phyloP scores from a whole-genome alignment of 2,329 filamentous ascomycete species.

The Penicillium frequentans region DNA sequence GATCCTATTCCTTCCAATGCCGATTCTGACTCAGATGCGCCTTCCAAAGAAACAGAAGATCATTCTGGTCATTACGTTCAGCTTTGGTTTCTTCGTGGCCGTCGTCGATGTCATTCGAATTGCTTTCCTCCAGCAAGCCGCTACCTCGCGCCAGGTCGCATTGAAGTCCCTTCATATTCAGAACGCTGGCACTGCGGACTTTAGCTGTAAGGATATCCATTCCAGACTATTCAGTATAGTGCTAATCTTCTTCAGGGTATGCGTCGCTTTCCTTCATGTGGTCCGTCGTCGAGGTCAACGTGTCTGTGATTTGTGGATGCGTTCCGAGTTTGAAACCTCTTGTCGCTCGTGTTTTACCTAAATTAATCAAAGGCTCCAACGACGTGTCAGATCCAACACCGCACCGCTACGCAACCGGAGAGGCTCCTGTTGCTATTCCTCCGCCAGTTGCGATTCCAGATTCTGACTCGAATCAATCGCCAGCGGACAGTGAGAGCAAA shows the following conservation, averaged over 20 bases:
- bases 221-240: background rate
- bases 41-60: constrained; percentile 83
- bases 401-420: constrained; percentile 7
- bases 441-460: constrained; percentile 7
- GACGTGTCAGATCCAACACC: constrained; percentile 20
- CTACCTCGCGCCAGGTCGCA: constrained; percentile 37
- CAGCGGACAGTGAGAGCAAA: constrained; percentile 16
- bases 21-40: constrained; percentile 82
- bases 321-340: constrained; percentile 91
- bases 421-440: constrained; percentile 10
- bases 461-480: constrained; percentile 1
- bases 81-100: constrained; percentile 82
- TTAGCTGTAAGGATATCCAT: constrained; percentile 45
- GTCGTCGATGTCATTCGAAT: constrained; percentile 87
- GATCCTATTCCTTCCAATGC: constrained; percentile 83
- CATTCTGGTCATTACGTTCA: constrained; percentile 82
- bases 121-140: constrained; percentile 80
- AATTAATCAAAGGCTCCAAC: constrained; percentile 53
- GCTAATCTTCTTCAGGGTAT: constrained; percentile 62
- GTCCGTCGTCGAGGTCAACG: constrained; percentile 87
- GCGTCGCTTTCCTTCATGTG: constrained; percentile 87
- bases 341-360: constrained; percentile 62
- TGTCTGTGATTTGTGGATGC: constrained; percentile 86
- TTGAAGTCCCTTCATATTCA: constrained; percentile 31
- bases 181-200: constrained; percentile 49